Conservation (phyloP, 495 filamentous ascomycete genomes). For the Astrocystis sublimbata region DNA sequence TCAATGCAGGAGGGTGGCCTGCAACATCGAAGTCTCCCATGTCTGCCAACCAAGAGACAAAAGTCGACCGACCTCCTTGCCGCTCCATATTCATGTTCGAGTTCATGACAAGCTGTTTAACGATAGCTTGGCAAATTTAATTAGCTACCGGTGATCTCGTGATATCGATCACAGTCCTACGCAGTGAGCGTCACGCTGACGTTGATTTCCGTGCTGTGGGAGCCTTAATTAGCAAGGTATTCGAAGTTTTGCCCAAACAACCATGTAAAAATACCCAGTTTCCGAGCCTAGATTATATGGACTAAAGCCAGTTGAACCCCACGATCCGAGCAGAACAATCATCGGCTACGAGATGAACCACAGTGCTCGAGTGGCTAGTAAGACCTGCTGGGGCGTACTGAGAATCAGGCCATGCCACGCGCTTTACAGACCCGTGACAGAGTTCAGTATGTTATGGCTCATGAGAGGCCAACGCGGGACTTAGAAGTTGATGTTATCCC, state of each 20-base stretch:
- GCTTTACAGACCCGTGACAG: too few relatives aligned
- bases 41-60: not conserved
- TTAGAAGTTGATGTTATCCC: not conserved
- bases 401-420: constrained; percentile 9
- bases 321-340: not conserved
- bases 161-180: not conserved
- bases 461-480: not conserved
- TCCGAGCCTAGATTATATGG: not conserved
- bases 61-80: not conserved
- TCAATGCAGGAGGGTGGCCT: constrained; percentile 11
- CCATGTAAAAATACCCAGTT: not conserved
- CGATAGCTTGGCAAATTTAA: not conserved
- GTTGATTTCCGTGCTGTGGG: not conserved
- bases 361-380: not conserved
- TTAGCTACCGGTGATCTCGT: not conserved
- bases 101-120: not conserved
- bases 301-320: not conserved
- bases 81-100: not conserved
- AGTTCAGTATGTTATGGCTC: not conserved
- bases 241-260: not conserved
- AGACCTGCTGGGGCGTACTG: not conserved
- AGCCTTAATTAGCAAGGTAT: not conserved
- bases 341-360: not conserved
- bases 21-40: constrained; percentile 10
- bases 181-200: not conserved